phyloP scores from a whole-genome alignment of 164 flowering plant genomes.

The Vitis rotundifolia region DNA sequence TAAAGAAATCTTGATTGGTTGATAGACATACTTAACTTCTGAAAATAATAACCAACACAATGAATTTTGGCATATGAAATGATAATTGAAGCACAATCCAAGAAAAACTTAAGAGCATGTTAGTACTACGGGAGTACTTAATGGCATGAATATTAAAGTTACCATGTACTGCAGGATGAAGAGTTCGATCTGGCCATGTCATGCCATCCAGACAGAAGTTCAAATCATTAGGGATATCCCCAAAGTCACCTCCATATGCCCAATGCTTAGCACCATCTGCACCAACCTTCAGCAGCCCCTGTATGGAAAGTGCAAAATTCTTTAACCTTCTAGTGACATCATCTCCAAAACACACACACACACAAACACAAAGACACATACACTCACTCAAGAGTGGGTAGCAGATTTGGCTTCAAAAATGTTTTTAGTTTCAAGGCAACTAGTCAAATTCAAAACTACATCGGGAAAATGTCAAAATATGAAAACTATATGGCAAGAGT shows the following conservation, averaged over 20 bases:
- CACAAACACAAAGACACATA: too few species aligned
- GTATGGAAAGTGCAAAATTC: conserved; percentile 8
- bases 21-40: conserved; percentile 92
- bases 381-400: too few species aligned
- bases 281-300: conserved; percentile 76
- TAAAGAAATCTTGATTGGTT: conserved; percentile 74
- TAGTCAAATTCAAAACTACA: too few species aligned
- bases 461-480: too few species aligned
- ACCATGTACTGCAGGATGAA: conserved; percentile 95
- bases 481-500: too few species aligned
- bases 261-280: conserved; percentile 69
- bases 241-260: conserved; percentile 99
- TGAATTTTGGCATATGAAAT: conserved; percentile 3
- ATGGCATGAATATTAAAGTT: conserved; percentile 8
- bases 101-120: background rate
- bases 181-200: conserved; percentile 90
- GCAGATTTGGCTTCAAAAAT: too few species aligned
- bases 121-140: background rate
- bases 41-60: conserved; percentile 28
- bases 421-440: too few species aligned
- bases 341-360: too few species aligned
- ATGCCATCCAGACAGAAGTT: conserved; percentile 94
- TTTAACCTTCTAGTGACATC: background rate
- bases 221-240: conserved; percentile 85
- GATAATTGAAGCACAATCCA: background rate